Conservation (phyloP, 164 flowering plant species). For the Akebia trifoliata region DNA sequence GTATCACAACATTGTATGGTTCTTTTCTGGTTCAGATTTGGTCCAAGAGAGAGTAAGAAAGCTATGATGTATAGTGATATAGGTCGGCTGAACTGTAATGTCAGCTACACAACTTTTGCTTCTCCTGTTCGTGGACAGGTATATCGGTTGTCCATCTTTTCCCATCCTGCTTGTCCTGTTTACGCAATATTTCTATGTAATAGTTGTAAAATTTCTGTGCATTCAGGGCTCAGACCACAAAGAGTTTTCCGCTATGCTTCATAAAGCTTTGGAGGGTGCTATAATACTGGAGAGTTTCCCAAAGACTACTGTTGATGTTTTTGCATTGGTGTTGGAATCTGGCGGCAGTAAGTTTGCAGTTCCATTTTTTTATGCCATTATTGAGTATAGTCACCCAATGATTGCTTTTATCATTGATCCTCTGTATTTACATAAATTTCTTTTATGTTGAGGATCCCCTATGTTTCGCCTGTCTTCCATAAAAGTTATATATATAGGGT, state of each 20-base stretch:
- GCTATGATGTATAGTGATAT: slow-evolving; percentile 90
- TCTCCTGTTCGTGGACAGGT: slow-evolving; percentile 79
- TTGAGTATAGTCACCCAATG: background rate
- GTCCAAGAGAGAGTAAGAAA: slow-evolving; percentile 98
- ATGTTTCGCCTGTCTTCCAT: no score
- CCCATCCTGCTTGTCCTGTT: background rate
- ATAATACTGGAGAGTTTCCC: slow-evolving; percentile 85
- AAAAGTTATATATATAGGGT: no score
- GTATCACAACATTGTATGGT: background rate
- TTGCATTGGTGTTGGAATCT: slow-evolving; percentile 91
- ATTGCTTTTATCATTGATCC: background rate
- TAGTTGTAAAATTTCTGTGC: background rate
- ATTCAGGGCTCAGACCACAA: slow-evolving; percentile 74
- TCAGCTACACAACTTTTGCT: slow-evolving; percentile 82
- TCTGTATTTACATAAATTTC: background rate
- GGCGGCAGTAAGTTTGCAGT: slow-evolving; percentile 73
- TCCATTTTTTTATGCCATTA: background rate
- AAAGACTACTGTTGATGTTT: slow-evolving; percentile 96
- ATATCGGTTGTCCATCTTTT: background rate
- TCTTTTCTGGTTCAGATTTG: slow-evolving; percentile 52
- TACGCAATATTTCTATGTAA: background rate
- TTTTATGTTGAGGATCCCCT: background rate
- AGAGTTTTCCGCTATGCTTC: slow-evolving; percentile 82
- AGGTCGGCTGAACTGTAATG: slow-evolving; percentile 88
- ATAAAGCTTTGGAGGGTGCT: slow-evolving; percentile 93